phyloP scores from a whole-genome alignment of 73 alveolate genomes.

The Tetrahymena elliotti region DNA sequence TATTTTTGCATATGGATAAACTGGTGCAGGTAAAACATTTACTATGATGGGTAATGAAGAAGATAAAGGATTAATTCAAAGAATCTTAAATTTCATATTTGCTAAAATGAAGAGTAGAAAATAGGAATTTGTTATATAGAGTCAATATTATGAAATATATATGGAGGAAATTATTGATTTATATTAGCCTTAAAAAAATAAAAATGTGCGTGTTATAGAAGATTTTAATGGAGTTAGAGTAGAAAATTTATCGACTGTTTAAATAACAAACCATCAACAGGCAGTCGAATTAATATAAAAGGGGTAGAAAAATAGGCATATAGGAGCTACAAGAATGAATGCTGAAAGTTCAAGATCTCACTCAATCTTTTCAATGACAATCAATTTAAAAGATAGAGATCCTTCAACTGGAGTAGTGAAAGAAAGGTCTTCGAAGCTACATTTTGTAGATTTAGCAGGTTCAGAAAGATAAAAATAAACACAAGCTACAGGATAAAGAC shows the following conservation, averaged over 20 bases:
- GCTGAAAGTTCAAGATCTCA: slow-evolving; percentile 76
- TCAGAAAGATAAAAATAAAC: slow-evolving; percentile 92
- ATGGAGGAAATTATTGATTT: slow-evolving; percentile 81
- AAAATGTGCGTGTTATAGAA: slow-evolving; percentile 50
- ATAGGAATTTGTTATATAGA: slow-evolving; percentile 74
- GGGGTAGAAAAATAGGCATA: slow-evolving; percentile 29
- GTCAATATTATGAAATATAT: slow-evolving; percentile 68
- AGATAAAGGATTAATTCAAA: slow-evolving; percentile 97
- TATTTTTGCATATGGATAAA: slow-evolving; percentile 83
- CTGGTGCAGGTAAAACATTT: slow-evolving; percentile 88
- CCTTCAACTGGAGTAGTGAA: slow-evolving; percentile 67
- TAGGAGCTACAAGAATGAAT: slow-evolving; percentile 92
- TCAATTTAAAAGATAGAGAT: slow-evolving; percentile 48
- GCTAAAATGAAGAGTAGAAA: slow-evolving; percentile 77
- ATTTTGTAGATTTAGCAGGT: slow-evolving; percentile 77
- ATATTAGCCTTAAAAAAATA: slow-evolving; percentile 21
- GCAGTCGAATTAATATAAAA: slow-evolving; percentile 57
- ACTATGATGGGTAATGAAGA: slow-evolving; percentile 96
- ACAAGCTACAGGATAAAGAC: slow-evolving; percentile 47
- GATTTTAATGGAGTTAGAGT: slow-evolving; percentile 72
- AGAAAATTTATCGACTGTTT: slow-evolving; percentile 66
- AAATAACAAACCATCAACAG: slow-evolving; percentile 45
- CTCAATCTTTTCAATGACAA: slow-evolving; percentile 48
- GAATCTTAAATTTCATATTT: slow-evolving; percentile 86
- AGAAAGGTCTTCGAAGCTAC: slow-evolving; percentile 36